Base-by-base conservation (phyloP, 1,284 basidiomycete species). In the Cryptococcus sp. region DNA sequence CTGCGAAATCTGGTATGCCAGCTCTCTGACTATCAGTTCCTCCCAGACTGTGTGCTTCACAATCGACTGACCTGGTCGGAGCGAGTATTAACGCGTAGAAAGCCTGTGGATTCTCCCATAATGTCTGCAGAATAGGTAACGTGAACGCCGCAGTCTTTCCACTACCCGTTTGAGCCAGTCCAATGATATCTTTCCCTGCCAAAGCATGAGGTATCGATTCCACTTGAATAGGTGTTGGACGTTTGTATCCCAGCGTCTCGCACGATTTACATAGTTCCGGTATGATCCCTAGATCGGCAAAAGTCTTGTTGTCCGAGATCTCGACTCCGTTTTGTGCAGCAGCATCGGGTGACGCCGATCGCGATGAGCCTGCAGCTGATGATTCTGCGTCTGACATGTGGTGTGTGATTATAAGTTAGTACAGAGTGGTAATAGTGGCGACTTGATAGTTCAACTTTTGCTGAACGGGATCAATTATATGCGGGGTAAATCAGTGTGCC, bases 141-240 rank as follows among this genome's bases (percentile, higher is more conserved):
- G 89, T 89, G 76, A 98, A 98, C 2, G 96, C 96, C 10, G 93
- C 96, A 1, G 96, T 98, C 78, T 98, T 98, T 61, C 96, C 96
- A 16, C 89, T 93, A 45, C 96, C 96, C 1, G 96, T 99, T 65
- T 91, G 88, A 21, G 96, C 96, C 18, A 98, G 87, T 22, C 96
- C 96, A 56, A 99, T 98, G 60, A 99, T 91, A 76, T 99, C 96
- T 65, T 87, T 82, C 0, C 91, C 91, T 67, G 88, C 80, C 1
- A 99, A 77, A 13, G 94, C 94, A 76, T 86, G 84, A 0, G 96
- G 96, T 50, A 99, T 84, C n/a, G 83, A 80, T 64, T 92, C 84
- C 14, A 81, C 78, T 76, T 99, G 96, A 63, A 99, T 98, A 53
- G 89, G 86, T 9, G 94, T 96, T 0, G 96, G 96, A 49, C 80